These are phyloP conservation scores for Colletotrichum musae DNA, from an alignment of 2,329 filamentous ascomycete genomes.

Conservation along the genomic window DNA sequence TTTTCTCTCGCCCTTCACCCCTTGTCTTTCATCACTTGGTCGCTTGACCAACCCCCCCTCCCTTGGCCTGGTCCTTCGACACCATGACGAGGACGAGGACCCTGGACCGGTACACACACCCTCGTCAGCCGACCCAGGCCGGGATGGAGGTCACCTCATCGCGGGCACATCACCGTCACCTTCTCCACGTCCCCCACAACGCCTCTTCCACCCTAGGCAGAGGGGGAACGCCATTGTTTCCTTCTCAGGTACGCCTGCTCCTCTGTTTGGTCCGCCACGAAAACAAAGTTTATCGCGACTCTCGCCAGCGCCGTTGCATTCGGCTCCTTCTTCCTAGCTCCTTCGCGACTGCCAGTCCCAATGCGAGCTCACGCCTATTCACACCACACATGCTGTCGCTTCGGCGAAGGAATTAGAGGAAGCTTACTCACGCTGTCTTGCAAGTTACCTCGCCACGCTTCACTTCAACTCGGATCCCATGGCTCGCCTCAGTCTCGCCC, in stretches of 20 bases:
- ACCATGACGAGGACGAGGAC: constrained; percentile 33
- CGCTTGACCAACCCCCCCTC: constrained; percentile 23
- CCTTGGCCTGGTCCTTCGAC: constrained; percentile 26
- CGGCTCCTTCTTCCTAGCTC: constrained; percentile 33
- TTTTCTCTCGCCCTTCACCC: constrained; percentile 4
- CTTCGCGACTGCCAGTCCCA: constrained; percentile 6
- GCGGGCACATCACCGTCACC: constrained; percentile 37
- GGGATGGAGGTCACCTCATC: constrained; percentile 32
- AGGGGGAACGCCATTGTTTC: constrained; percentile 30
- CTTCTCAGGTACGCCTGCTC: constrained; percentile 33
- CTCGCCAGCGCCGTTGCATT: constrained; percentile 40
- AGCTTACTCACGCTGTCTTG: neutral
- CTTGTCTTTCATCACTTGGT: constrained; percentile 12
- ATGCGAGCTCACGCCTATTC: neutral
- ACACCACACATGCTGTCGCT: too few species aligned
- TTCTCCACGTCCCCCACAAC: constrained; percentile 40
- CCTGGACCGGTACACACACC: constrained; percentile 33
- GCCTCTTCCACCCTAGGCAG: constrained; percentile 17
- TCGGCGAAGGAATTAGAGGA: too few species aligned
- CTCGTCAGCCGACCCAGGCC: constrained; percentile 18
- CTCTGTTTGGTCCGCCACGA: constrained; percentile 24
- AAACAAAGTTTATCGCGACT: constrained; percentile 40
- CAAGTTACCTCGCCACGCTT: neutral
- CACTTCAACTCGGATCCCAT: constrained; percentile 1
- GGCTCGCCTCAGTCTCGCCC: neutral